A percentile compares a stretch with the other conserved stretches of the same genome.
Conservation (phyloP, 768 basidiomycete species). For the Kwoniella sp. region DNA sequence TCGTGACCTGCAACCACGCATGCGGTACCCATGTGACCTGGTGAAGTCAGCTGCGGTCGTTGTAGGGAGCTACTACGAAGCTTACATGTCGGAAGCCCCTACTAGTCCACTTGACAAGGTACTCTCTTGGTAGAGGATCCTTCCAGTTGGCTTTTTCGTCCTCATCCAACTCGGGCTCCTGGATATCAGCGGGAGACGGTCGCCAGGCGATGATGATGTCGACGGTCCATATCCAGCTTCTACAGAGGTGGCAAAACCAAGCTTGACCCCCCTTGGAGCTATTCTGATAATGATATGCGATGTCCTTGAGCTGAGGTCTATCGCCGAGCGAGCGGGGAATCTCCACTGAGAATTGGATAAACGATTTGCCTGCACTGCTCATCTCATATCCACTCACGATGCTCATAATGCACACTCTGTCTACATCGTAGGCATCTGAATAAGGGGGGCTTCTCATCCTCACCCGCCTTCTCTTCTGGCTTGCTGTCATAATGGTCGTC, state of each 20-base stretch:
- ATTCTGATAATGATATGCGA: conserved; percentile 37
- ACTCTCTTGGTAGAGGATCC: conserved; percentile 71
- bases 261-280: conserved; percentile 2
- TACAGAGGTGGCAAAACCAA: conserved; percentile 67
- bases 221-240: conserved; percentile 63
- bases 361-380: neutral
- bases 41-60: neutral
- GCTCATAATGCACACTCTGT: conserved; percentile 73
- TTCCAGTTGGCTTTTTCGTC: conserved; percentile 58
- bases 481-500: conserved; percentile 50
- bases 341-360: conserved; percentile 32
- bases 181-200: conserved; percentile 65
- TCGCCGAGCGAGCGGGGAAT: conserved; percentile 53
- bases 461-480: conserved; percentile 46
- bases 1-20: conserved; percentile 75
- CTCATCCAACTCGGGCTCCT: conserved; percentile 55
- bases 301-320: conserved; percentile 53
- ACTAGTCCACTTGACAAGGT: conserved; percentile 82
- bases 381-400: conserved; percentile 49
- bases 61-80: neutral
- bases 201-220: conserved; percentile 89
- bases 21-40: conserved; percentile 82
- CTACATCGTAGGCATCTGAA: conserved; percentile 83
- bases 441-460: conserved; percentile 51
- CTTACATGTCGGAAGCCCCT: conserved; percentile 64